phyloP scores from a whole-genome alignment of 2,329 filamentous ascomycete species.

The Diaporthe longicolla region DNA sequence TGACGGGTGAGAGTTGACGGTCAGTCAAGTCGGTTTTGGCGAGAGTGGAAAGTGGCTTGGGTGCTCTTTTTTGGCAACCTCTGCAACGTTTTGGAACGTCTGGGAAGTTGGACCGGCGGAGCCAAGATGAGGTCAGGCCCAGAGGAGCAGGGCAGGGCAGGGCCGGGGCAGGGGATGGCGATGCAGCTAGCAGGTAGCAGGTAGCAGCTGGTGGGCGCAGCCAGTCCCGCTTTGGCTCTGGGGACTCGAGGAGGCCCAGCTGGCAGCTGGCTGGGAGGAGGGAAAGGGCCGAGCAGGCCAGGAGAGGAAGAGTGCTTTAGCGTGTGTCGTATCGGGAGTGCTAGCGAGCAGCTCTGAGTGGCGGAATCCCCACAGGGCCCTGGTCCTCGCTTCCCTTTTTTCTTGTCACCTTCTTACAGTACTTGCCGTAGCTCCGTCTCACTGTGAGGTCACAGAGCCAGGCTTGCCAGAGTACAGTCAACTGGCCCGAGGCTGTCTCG shows the following conservation, averaged over 20 bases:
- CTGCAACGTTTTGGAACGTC: constrained; percentile 28
- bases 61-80: constrained; percentile 17
- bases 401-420: constrained; percentile 1
- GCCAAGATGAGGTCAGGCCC: constrained; percentile 33
- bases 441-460: constrained; percentile 28
- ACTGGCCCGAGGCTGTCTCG: constrained; percentile 30
- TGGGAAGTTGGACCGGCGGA: constrained; percentile 32
- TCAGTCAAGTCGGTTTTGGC: constrained; percentile 25
- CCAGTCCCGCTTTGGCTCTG: constrained; percentile 14
- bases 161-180: constrained; percentile 15
- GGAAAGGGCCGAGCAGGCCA: neutral
- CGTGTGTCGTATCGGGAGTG: constrained; percentile 28
- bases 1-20: constrained; percentile 23
- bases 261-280: neutral
- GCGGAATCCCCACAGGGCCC: constrained; percentile 9
- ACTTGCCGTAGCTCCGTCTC: constrained; percentile 28
- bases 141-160: constrained; percentile 7
- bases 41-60: constrained; percentile 30
- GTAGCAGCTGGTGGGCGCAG: neutral
- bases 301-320: constrained; percentile 15
- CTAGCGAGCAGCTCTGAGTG: constrained; percentile 30
- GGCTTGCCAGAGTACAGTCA: neutral
- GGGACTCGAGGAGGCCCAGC: constrained; percentile 5
- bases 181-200: constrained; percentile 9
- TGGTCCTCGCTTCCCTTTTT: constrained; percentile 19